Percentiles rank a stretch among this genome's conserved stretches.
Conservation (phyloP, 192 early-diverging fungal genomes). For the Allomyces macrogynus region DNA sequence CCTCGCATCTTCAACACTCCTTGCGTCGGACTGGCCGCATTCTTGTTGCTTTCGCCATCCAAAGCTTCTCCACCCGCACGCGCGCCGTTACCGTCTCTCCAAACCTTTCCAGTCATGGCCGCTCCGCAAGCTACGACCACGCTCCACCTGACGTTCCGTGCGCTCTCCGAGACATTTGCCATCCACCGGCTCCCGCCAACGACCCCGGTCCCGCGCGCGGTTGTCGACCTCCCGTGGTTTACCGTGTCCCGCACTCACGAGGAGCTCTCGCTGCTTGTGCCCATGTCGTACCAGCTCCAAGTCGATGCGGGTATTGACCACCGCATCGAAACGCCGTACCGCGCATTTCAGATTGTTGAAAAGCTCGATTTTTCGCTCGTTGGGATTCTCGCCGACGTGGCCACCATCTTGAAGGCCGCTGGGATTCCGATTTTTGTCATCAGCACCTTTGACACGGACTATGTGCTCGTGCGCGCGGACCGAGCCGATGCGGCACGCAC, state of each 20-base stretch:
- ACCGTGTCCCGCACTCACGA: neutral
- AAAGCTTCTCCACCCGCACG: no score
- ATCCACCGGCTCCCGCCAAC: neutral
- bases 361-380: constrained; percentile 27
- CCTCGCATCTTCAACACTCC: no score
- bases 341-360: constrained; percentile 14
- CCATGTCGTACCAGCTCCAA: neutral
- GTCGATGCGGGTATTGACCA: neutral
- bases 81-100: no score
- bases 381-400: constrained; percentile 18
- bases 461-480: constrained; percentile 19
- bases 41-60: no score
- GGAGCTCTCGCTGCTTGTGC: constrained; percentile 1
- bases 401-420: constrained; percentile 11
- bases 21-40: no score
- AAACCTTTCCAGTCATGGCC: no score
- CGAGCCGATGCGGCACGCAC: constrained; percentile 1
- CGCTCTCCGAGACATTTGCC: neutral
- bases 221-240: neutral
- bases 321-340: neutral
- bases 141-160: no score
- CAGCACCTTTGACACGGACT: constrained; percentile 33
- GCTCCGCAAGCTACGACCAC: no score
- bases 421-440: constrained; percentile 24
- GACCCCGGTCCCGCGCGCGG: neutral